Base-by-base conservation (phyloP, 2,329 filamentous ascomycete genomes). In the Aspergillus pseudotamarii region DNA sequence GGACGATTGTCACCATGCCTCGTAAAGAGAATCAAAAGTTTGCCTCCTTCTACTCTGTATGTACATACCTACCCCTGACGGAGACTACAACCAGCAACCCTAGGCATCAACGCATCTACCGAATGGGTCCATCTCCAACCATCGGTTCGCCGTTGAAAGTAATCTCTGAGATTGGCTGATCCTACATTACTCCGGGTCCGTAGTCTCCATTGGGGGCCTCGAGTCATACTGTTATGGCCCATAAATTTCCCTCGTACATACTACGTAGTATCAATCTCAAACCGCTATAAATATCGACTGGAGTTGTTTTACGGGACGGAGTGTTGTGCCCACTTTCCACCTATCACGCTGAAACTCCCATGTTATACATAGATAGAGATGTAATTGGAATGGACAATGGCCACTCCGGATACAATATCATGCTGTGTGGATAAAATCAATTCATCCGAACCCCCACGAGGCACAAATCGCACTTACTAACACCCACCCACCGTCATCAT, bases 241-340 rank as follows among this genome's bases (percentile, higher is more conserved):
- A 55, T 55, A 36, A 38, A 38, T 38, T 26, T 36, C 32, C 30
- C 32, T 51, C 51, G 16, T 36, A 32, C n/a, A 38, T 36, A n/a
- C n/a, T n/a, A n/a, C n/a, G n/a, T n/a, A n/a, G n/a, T n/a, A 16
- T 55, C 51, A 55, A 55, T 55, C 51, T 34, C 32, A 55, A 32
- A 55, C 51, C 36, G 32, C 32, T 55, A 55, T 55, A 36, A 55
- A 55, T 55, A 55, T 41, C 51, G 21, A 28, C 26, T n/a, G 26
- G 26, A 53, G n/a, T 4, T 34, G 50, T 32, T 21, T 54, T 4
- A 54, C 51, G 4, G 16, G 16, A 41, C 38, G 28, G 50, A 19
- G 50, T 12, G 43, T 6, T 2, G 26, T 11, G 28, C 51, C 51
- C 51, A 54, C 30, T 54, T 23, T 23, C 30, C 51, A 36, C 30